These are phyloP conservation scores for Trichosporon sp. DNA, from an alignment of 1,284 basidiomycete species.

Conservation along the genomic window DNA sequence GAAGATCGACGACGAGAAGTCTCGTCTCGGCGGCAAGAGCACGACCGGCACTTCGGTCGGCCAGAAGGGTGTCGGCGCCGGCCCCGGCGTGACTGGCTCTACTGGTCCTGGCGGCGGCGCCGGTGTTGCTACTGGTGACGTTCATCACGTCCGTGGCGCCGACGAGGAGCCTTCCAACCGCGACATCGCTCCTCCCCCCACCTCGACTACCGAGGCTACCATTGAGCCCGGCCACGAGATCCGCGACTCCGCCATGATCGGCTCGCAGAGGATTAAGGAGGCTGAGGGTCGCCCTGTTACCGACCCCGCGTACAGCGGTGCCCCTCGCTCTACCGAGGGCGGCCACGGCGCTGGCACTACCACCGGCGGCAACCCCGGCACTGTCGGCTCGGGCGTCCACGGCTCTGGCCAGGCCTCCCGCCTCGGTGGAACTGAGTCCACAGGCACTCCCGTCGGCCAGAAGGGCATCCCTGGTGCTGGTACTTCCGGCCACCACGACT, in stretches of 20 bases:
- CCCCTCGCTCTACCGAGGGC: neutral
- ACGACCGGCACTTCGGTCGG: neutral
- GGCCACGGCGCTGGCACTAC: neutral
- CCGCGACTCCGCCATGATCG: constrained; percentile 17
- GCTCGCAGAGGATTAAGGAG: constrained; percentile 17
- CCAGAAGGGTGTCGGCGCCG: constrained; percentile 2
- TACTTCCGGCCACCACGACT: neutral
- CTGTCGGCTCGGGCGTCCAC: neutral
- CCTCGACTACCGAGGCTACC: constrained; percentile 8
- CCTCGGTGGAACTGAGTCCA: neutral
- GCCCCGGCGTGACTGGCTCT: constrained; percentile 2
- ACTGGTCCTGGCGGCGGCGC: neutral
- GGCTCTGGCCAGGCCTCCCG: neutral
- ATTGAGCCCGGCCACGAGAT: neutral
- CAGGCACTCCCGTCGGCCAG: neutral
- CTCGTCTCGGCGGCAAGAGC: neutral
- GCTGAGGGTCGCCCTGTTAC: constrained; percentile 15
- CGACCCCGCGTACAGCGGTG: neutral
- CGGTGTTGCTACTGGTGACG: neutral
- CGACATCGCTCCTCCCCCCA: constrained; percentile 17
- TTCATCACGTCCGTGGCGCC: constrained; percentile 7
- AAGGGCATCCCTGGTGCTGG: neutral
- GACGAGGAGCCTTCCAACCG: constrained; percentile 13
- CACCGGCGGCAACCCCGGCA: neutral
- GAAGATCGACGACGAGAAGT: neutral